Evolutionary conservation across 1,139 yeast species (phyloP), one percentile per base, ranked within the genome.

Genomic region (Kurtzmaniella natalensis): DNA sequence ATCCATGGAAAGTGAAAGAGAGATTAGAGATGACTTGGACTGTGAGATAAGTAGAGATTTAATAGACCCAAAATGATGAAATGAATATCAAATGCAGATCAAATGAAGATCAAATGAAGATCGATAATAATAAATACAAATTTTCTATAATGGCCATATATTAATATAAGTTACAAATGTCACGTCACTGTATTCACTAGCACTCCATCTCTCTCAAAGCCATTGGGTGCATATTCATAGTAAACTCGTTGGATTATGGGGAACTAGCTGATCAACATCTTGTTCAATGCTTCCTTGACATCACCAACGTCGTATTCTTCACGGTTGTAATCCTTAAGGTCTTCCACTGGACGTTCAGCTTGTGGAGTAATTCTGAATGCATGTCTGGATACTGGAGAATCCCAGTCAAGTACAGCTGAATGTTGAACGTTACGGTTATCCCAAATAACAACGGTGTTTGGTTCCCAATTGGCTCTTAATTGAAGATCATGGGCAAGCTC

Each of bases 381-480:
- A 31, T 46, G 50, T 18, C 50, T 36, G 21, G 37, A 40, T 4
- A 45, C 44, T 5, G 48, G 46, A 13, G 39, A 27, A 22, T 44
- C 45, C 50, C 49, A 46, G 31, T 45, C 50, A 28, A 46, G 41
- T 8, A 45, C 37, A 6, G 50, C 49, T 10, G 46, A 37, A 34
- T 46, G 50, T 8, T 39, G 35, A 2, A 42, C 33, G 14, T 45
- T 36, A 22, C 48, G 36, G 37, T 46, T 46, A 28, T 45, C 50
- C 48, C 47, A 45, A 27, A 45, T 34, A 11, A 41, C 48, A 13
- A 46, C 48, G 18, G 80, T 61, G 25, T 67, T 70, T 34, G 72
- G 73, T 47, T 74, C 78, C 79, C 81, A 76, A 43, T 58, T 66
- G 14, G 75, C 78, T 51, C 82, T 64, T 40, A 72, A 64, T 42